Conservation (phyloP, 352 stramenopile genomes). For the Pythium dissimile region DNA sequence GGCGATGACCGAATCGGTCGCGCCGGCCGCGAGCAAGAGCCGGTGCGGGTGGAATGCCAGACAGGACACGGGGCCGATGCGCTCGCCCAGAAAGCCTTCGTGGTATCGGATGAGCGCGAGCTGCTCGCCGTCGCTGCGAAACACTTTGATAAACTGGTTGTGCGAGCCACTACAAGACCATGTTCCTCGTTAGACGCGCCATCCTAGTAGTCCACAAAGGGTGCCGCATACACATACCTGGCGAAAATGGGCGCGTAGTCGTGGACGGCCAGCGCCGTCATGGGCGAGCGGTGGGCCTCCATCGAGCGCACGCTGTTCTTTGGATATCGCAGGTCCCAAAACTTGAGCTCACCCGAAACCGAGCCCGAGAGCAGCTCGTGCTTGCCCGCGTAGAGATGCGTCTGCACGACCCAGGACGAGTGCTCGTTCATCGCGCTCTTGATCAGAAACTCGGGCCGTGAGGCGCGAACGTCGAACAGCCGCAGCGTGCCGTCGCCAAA, state of each 20-base stretch:
- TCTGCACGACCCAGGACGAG: constrained; percentile 94
- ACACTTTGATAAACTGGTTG: constrained; percentile 99
- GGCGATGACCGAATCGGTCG: constrained; percentile 94
- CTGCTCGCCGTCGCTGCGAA: constrained; percentile 88
- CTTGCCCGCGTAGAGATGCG: constrained; percentile 67
- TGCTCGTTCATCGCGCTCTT: constrained; percentile 89
- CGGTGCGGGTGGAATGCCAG: constrained; percentile 97
- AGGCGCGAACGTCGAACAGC: constrained; percentile 92
- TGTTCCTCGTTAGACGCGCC: not conserved
- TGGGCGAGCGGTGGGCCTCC: constrained; percentile 89
- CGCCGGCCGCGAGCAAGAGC: constrained; percentile 92
- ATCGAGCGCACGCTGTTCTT: constrained; percentile 84
- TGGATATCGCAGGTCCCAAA: constrained; percentile 94
- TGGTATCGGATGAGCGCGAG: constrained; percentile 92
- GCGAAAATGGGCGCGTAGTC: constrained; percentile 94
- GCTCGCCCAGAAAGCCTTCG: constrained; percentile 95
- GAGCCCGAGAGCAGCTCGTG: constrained; percentile 93
- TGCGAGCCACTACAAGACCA: constrained; percentile 86
- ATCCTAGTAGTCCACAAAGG: not conserved
- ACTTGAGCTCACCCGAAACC: constrained; percentile 94
- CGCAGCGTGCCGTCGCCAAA: constrained; percentile 93
- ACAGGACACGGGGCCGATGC: constrained; percentile 95
- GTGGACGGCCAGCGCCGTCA: constrained; percentile 96
- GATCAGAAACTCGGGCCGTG: constrained; percentile 60
- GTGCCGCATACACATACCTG: constrained; percentile 39